Evolutionary conservation across 257 asterid genomes (phyloP), one percentile per base, ranked within the genome.

Genomic region (Coffea eugenioides): DNA sequence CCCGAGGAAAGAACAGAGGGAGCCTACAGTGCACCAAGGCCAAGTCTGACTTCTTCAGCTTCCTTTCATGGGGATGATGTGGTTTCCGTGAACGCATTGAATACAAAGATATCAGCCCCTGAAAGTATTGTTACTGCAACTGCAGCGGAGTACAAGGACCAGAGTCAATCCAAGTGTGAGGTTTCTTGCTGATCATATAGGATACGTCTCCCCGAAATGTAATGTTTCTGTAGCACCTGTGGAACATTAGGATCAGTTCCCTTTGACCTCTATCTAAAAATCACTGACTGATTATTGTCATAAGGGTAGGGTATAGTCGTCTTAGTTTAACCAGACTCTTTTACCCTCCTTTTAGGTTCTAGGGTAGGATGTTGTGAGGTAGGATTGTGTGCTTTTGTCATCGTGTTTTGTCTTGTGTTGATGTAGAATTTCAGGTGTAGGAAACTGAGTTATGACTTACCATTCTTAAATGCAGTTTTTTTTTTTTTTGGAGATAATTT

Each of bases 131-230:
- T 71, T 51, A 70, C 86, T 3, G 86, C 92, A 57, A 72, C 87
- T 0, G 90, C 87, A 65, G 90, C 85, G 61, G 94, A 83, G 73
- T 83, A 90, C 64, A 86, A 91, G 80, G 91, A 88, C 83, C 93
- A 82, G 79, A 83, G 79, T 85, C 92, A 80, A 31, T 78, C 84
- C 25, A 80, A 77, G 52, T 77, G 85, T 56, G 91, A 88, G 84
- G 80, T 89, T 69, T 83, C 92, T 51, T 88, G 89, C 88, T 92
- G 90, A 90, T 88, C 68, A 56, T 49, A 64, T 71, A 64, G 79
- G 49, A 52, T 72, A 56, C 27, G 52, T 51, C 2, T 61, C 43
- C 68, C 74, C 73, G 80, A 77, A 73, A 76, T 84, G 82, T 86
- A 81, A 79, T 77, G 84, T 85, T 82, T 81, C 66, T 52, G 18